Evolutionary conservation across 768 basidiomycete species (phyloP).

Genomic region (Dendrothele bispora): DNA sequence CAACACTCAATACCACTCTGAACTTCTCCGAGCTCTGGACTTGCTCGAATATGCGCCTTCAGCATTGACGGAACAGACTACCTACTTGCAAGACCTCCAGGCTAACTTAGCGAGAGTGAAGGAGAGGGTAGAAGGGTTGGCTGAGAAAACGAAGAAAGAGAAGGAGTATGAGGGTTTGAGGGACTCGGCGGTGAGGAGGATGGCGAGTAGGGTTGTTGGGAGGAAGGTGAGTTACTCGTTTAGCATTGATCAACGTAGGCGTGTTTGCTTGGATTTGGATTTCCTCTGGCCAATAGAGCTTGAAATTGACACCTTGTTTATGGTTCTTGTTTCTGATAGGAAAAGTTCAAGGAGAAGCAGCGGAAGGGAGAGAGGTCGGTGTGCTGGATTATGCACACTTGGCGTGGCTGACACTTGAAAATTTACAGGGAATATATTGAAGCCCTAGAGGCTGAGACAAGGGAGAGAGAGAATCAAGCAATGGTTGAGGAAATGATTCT

Average conservation of each 20-base stretch:
- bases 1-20: slow-evolving; percentile 38
- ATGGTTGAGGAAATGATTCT: slow-evolving; percentile 29
- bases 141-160: slow-evolving; percentile 42
- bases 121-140: slow-evolving; percentile 26
- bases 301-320: too few species aligned
- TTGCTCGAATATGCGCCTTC: slow-evolving; percentile 40
- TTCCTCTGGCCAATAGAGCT: too few species aligned
- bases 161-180: slow-evolving; percentile 41
- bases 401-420: not conserved
- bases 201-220: slow-evolving; percentile 41
- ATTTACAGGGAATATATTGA: slow-evolving; percentile 50
- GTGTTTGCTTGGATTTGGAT: too few species aligned
- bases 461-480: slow-evolving; percentile 33
- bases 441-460: slow-evolving; percentile 41
- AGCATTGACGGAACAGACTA: slow-evolving; percentile 35
- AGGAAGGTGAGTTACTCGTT: too few species aligned
- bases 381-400: not conserved
- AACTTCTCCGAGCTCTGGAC: slow-evolving; percentile 31
- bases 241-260: too few species aligned
- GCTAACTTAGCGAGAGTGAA: slow-evolving; percentile 22
- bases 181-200: slow-evolving; percentile 37
- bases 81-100: slow-evolving; percentile 35
- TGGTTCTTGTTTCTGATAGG: too few species aligned
- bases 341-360: slow-evolving; percentile 40
- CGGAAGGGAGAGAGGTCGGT: slow-evolving; percentile 46